phyloP scores from a whole-genome alignment of 805 yeast species.

The Wickerhamiella australiensis region DNA sequence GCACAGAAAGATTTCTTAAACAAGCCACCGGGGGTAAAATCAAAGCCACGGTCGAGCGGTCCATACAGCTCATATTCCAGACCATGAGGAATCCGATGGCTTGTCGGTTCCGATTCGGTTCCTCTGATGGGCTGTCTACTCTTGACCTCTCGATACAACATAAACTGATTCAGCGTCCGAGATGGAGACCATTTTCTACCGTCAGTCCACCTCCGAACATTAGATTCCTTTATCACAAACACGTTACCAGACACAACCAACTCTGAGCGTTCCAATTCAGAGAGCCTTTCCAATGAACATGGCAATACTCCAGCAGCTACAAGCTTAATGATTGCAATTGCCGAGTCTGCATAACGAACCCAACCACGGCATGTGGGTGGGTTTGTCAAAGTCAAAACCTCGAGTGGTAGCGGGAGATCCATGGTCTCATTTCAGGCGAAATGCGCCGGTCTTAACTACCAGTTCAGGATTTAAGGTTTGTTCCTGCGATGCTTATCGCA shows the following conservation, averaged over 20 bases:
- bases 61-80: background rate
- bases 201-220: conserved; percentile 77
- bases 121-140: background rate
- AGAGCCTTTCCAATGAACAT: too few relatives aligned
- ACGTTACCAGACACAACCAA: conserved; percentile 68
- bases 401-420: conserved; percentile 18
- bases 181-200: conserved; percentile 90
- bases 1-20: background rate
- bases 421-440: background rate
- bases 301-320: conserved; percentile 52
- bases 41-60: background rate
- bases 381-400: background rate
- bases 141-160: conserved; percentile 64
- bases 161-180: conserved; percentile 69
- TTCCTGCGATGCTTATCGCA: background rate
- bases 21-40: background rate
- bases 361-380: conserved; percentile 59
- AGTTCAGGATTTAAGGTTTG: background rate
- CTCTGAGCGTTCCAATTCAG: too few relatives aligned
- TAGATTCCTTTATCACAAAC: conserved; percentile 70
- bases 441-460: background rate
- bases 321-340: conserved; percentile 70
- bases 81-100: background rate
- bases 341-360: conserved; percentile 72
- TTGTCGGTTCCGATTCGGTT: background rate